A percentile compares a stretch with the other conserved stretches of the same genome.
Conservation (phyloP, 768 basidiomycete genomes). For the Rhizopogon rudus region DNA sequence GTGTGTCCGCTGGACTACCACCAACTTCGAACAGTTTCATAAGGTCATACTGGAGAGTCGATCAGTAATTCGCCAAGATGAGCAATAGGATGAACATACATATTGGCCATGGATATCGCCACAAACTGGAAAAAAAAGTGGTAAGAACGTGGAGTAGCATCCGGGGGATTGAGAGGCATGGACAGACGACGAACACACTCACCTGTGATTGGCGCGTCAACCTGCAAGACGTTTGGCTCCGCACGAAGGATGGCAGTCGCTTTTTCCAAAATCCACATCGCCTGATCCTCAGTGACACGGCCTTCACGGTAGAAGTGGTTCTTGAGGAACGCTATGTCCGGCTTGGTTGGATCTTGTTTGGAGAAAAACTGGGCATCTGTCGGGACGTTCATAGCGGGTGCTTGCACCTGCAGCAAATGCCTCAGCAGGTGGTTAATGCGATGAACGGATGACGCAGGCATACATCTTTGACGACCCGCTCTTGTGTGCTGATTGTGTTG, state of each 20-base stretch:
- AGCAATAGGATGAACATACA: conserved; percentile 43
- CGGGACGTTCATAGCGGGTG: conserved; percentile 90
- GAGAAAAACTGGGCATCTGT: conserved; percentile 95
- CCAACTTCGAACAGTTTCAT: conserved; percentile 97
- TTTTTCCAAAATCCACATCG: conserved; percentile 87
- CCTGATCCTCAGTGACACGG: conserved; percentile 89
- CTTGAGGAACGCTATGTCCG: conserved; percentile 94
- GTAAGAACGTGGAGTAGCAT: conserved; percentile 1
- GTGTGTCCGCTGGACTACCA: conserved; percentile 89
- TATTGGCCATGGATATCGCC: conserved; percentile 99
- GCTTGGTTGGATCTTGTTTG: conserved; percentile 77
- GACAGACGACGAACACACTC: not conserved
- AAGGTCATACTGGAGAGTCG: conserved; percentile 67
- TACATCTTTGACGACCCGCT: conserved; percentile 95
- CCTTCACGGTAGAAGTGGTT: conserved; percentile 99
- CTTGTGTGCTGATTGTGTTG: conserved; percentile 84
- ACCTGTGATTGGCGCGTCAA: conserved; percentile 99
- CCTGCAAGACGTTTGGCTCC: conserved; percentile 88
- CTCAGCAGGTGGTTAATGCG: conserved; percentile 1
- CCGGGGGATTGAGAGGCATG: not conserved
- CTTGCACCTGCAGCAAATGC: conserved; percentile 71
- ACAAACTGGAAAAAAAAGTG: conserved; percentile 56
- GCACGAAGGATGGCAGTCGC: conserved; percentile 76
- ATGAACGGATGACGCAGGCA: conserved; percentile 20
- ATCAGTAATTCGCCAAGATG: conserved; percentile 1